Evolutionary conservation across 2,329 filamentous ascomycete species (phyloP), one percentile per base, ranked within the genome.

Genomic region (Xylariaceae sp.): DNA sequence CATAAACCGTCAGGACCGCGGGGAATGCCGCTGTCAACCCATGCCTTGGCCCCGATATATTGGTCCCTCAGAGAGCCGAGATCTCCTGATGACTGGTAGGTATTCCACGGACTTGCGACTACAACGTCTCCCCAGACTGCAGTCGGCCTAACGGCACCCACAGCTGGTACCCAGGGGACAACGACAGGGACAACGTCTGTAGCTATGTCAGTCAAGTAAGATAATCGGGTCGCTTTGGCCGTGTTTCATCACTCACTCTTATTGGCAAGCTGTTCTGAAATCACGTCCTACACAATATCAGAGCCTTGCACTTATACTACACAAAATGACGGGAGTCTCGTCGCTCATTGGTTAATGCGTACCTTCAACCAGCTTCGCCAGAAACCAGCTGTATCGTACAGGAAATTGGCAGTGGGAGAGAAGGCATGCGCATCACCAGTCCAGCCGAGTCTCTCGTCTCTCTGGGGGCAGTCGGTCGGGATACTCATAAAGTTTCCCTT

Each of bases 401-500:
- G 59, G 44, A 70, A 78, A 34, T 65, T 71, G 69, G 68, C 6
- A 65, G 68, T 66, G 1, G 67, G 64, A 1, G 60, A 57, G 41
- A 74, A 74, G 3, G 67, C 60, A 37, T 68, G 61, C 9, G 64
- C 59, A 46, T 71, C 67, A 3, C 70, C 70, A 0, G 67, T 70
- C 70, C 70, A 73, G 0, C 70, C 70, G 2, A 73, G 49, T 1
- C 70, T 59, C 50, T 74, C 70, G 35, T 74, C 70, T 14, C 70
- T 57, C 43, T 72, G 68, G 2, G 54, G 51, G 24, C 55, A 57
- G 18, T 81, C 76, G 0, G 74, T 79, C 0, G 74, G 74, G 0
- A 79, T 56, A 0, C 65, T 68, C 3, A 79, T 47, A 47, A 81
- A 79, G 47, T 80, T 81, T 0, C 74, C 74, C 18, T 67, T 65